Conservation (phyloP, 495 filamentous ascomycete genomes). For the Aspergillus conjunctus region DNA sequence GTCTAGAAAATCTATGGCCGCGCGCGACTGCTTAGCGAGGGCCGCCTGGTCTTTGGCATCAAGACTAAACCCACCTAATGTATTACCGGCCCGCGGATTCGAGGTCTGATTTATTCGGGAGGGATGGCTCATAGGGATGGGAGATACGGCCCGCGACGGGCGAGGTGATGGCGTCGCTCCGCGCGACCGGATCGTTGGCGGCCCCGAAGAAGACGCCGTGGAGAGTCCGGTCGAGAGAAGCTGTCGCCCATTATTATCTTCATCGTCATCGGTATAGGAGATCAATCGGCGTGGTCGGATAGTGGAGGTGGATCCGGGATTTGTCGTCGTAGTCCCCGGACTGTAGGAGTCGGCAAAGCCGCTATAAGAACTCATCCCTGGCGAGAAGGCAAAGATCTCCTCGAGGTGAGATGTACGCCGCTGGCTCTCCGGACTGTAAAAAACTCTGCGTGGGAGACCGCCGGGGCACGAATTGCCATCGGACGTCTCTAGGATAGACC, state of each 20-base stretch:
- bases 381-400: slow-evolving; percentile 24
- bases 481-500: slow-evolving; percentile 45
- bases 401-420: slow-evolving; percentile 25
- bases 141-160: slow-evolving; percentile 48
- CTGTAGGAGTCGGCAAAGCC: slow-evolving; percentile 44
- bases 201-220: slow-evolving; percentile 30
- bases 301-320: slow-evolving; percentile 39
- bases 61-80: slow-evolving; percentile 31
- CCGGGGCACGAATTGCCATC: slow-evolving; percentile 49
- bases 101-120: slow-evolving; percentile 40
- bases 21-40: slow-evolving; percentile 35
- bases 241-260: slow-evolving; percentile 36
- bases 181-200: slow-evolving; percentile 39
- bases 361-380: slow-evolving; percentile 51
- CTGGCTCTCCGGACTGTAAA: slow-evolving; percentile 29
- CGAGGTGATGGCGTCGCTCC: slow-evolving; percentile 47
- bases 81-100: slow-evolving; percentile 27
- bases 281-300: slow-evolving; percentile 50
- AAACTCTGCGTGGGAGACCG: slow-evolving; percentile 30
- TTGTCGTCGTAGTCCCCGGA: slow-evolving; percentile 37
- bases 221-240: slow-evolving; percentile 38
- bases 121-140: slow-evolving; percentile 49
- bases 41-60: slow-evolving; percentile 31
- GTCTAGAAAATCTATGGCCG: slow-evolving; percentile 49
- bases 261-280: slow-evolving; percentile 44